Conservation (phyloP, 1,139 yeast species). For the Protomyces gravidus region DNA sequence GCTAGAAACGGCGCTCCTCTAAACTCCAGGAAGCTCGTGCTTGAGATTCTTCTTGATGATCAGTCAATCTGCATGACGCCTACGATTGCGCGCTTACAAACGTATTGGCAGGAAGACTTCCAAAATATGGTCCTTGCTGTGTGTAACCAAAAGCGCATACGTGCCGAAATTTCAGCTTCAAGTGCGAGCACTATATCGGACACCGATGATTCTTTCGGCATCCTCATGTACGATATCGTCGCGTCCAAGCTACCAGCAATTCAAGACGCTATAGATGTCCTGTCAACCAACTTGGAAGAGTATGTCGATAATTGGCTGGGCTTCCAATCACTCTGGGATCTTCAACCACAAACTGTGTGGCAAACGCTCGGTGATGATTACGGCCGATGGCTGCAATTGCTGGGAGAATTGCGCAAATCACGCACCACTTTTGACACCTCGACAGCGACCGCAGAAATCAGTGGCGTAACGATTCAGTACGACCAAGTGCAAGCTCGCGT, state of each 20-base stretch:
- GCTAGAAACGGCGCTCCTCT: neutral
- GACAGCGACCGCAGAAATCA: slow-evolving; percentile 45
- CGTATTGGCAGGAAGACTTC: slow-evolving; percentile 36
- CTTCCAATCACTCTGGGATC: slow-evolving; percentile 60
- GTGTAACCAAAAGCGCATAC: slow-evolving; percentile 37
- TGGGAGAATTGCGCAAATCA: slow-evolving; percentile 48
- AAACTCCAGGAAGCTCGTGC: slow-evolving; percentile 35
- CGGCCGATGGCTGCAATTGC: slow-evolving; percentile 48
- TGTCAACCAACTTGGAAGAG: slow-evolving; percentile 33
- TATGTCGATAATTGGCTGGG: slow-evolving; percentile 53
- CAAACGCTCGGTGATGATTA: slow-evolving; percentile 43
- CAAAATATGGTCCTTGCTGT: neutral
- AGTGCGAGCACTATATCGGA: slow-evolving; percentile 17
- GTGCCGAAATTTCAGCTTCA: slow-evolving; percentile 40
- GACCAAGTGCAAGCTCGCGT: slow-evolving; percentile 55
- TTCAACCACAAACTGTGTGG: slow-evolving; percentile 43
- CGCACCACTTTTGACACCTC: slow-evolving; percentile 54
- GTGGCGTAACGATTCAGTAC: slow-evolving; percentile 47
- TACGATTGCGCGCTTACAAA: slow-evolving; percentile 43
- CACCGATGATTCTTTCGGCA: neutral
- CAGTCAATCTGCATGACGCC: slow-evolving; percentile 48
- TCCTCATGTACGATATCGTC: neutral
- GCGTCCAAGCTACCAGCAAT: slow-evolving; percentile 32
- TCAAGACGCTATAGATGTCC: slow-evolving; percentile 36
- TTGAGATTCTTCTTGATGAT: slow-evolving; percentile 47